Evolutionary conservation across 176 grass and related monocot species (phyloP).

Genomic region (Oryza punctata): DNA sequence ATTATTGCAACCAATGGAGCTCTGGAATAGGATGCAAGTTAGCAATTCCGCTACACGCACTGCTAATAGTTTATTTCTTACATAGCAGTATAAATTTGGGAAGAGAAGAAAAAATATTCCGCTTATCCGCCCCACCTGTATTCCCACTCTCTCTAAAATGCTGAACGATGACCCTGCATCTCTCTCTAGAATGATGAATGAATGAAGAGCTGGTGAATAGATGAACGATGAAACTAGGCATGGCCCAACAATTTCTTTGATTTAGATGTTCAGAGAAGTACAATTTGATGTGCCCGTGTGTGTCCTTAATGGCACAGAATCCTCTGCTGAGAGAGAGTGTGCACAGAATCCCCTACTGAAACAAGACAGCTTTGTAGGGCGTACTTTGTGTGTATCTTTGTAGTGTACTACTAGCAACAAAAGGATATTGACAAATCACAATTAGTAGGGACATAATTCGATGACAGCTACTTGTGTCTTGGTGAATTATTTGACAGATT

Average conservation of each 20-base stretch:
- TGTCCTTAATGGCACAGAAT: conserved; percentile 47
- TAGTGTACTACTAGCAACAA: background rate
- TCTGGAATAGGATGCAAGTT: too few relatives aligned
- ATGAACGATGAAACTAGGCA: background rate
- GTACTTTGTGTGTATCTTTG: background rate
- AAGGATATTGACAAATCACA: conserved; percentile 1
- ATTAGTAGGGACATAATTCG: background rate
- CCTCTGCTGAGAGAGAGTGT: conserved; percentile 28
- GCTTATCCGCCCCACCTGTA: too few relatives aligned
- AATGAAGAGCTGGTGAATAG: background rate
- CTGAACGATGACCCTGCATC: background rate
- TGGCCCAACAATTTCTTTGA: conserved; percentile 5
- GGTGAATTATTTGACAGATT: background rate
- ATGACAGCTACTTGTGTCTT: background rate
- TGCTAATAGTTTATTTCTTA: too few relatives aligned
- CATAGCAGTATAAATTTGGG: too few relatives aligned
- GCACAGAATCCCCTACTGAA: conserved; percentile 3
- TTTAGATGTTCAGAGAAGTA: conserved; percentile 39
- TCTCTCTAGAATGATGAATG: background rate
- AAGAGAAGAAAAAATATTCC: too few relatives aligned
- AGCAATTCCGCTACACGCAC: too few relatives aligned
- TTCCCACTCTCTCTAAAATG: too few relatives aligned
- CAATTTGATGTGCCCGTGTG: conserved; percentile 34
- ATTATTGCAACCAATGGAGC: too few relatives aligned
- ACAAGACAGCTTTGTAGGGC: background rate